Evolutionary conservation across 495 filamentous ascomycete genomes (phyloP).

Genomic region (Aspergillus sclerotiicarbonarius): DNA sequence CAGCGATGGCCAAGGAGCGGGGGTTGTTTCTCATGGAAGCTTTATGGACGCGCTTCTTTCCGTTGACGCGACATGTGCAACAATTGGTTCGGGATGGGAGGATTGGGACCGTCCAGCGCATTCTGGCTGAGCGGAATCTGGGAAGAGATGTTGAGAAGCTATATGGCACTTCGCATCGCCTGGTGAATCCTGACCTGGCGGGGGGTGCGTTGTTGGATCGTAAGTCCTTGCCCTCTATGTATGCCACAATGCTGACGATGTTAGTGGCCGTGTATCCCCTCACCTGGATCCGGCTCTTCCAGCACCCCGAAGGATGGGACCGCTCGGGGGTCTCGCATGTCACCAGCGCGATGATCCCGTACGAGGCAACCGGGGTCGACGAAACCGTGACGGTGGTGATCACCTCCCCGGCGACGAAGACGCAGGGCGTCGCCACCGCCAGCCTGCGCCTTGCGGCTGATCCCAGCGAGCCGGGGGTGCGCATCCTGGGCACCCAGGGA

Average conservation of each 20-base stretch:
- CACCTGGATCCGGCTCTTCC: conserved; percentile 75
- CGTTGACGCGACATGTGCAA: conserved; percentile 62
- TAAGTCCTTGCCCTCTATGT: conserved; percentile 15
- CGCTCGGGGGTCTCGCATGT: background rate
- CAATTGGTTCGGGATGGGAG: conserved; percentile 55
- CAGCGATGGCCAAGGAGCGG: conserved; percentile 64
- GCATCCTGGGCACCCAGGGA: conserved; percentile 69
- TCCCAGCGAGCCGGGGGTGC: conserved; percentile 55
- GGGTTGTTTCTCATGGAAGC: conserved; percentile 83
- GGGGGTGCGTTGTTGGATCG: conserved; percentile 71
- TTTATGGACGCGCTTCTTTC: conserved; percentile 81
- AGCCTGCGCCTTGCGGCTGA: conserved; percentile 59
- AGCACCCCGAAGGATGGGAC: conserved; percentile 36
- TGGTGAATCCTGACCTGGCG: conserved; percentile 71
- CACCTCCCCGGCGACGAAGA: conserved; percentile 53
- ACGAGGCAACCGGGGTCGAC: conserved; percentile 67
- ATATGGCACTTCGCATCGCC: conserved; percentile 53
- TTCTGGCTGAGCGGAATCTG: conserved; percentile 58
- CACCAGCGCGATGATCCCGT: conserved; percentile 30
- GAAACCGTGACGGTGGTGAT: conserved; percentile 66
- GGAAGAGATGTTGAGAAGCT: conserved; percentile 35
- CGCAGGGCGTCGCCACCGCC: conserved; percentile 65
- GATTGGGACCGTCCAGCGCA: conserved; percentile 66
- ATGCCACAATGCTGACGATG: background rate
- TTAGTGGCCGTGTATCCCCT: conserved; percentile 69